Conservation (phyloP, 2,329 filamentous ascomycete species). For the Claviceps paspali region DNA sequence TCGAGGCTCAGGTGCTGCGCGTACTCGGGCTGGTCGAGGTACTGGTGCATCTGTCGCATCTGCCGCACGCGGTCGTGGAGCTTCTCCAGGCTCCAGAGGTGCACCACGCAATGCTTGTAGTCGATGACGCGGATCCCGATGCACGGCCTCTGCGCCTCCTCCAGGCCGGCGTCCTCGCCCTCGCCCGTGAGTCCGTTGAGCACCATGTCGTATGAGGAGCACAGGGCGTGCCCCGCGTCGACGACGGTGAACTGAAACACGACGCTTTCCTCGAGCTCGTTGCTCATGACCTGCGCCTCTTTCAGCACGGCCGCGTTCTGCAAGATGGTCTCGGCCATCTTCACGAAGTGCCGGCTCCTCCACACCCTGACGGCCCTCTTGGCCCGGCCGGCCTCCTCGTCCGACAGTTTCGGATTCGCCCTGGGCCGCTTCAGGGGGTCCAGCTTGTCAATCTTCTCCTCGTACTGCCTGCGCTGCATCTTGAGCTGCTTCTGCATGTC, state of each 20-base stretch:
- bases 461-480: constrained; percentile 69
- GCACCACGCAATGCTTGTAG: constrained; percentile 71
- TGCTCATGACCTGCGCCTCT: constrained; percentile 95
- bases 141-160: constrained; percentile 74
- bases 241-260: constrained; percentile 92
- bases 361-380: constrained; percentile 55
- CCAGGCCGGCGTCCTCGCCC: constrained; percentile 66
- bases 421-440: constrained; percentile 47
- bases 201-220: constrained; percentile 93
- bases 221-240: constrained; percentile 73
- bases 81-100: constrained; percentile 91
- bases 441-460: constrained; percentile 68
- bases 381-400: constrained; percentile 57
- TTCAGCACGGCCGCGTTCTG: constrained; percentile 80
- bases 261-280: constrained; percentile 82
- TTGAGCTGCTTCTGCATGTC: constrained; percentile 81
- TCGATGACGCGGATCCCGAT: constrained; percentile 83
- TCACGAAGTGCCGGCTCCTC: constrained; percentile 74
- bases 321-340: constrained; percentile 83
- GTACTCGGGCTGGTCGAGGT: constrained; percentile 88
- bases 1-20: constrained; percentile 82
- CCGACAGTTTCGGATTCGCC: constrained; percentile 48
- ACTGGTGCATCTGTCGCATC: constrained; percentile 96
- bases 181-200: constrained; percentile 80
- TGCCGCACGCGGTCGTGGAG: constrained; percentile 71